Evolutionary conservation across 2,329 filamentous ascomycete species (phyloP).

Genomic region (Polytolypa hystricis): DNA sequence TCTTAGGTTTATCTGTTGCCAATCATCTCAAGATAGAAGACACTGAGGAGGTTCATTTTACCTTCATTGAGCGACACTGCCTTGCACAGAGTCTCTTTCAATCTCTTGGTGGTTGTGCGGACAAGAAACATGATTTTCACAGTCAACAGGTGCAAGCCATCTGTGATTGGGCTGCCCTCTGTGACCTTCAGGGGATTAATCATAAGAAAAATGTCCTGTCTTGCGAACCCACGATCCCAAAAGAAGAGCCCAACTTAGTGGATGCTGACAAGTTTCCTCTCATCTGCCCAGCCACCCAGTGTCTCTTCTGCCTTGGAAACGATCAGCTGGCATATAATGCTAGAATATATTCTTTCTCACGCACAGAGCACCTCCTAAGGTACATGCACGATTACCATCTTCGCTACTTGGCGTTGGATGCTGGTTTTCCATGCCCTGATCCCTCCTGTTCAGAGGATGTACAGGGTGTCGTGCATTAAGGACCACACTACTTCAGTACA

Average conservation of each 20-base stretch:
- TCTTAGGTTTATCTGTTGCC: neutral
- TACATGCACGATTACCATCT: too few species aligned
- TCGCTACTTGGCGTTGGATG: too few species aligned
- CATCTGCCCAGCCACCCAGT: too few species aligned
- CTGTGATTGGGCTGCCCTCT: neutral
- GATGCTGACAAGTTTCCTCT: too few species aligned
- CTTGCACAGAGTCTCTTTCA: slow-evolving; percentile 2
- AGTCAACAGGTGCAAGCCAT: slow-evolving; percentile 1
- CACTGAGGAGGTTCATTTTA: slow-evolving; percentile 1
- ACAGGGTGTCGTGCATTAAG: too few species aligned
- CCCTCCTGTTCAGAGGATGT: too few species aligned
- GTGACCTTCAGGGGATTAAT: neutral
- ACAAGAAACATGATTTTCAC: neutral
- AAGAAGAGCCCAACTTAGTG: neutral
- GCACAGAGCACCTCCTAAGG: too few species aligned
- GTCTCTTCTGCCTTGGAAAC: too few species aligned
- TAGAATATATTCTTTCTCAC: too few species aligned
- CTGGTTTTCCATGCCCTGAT: too few species aligned
- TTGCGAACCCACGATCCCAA: neutral
- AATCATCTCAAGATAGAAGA: slow-evolving; percentile 1
- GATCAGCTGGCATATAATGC: too few species aligned
- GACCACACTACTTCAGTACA: too few species aligned
- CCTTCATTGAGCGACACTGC: neutral
- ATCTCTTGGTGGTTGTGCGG: neutral
- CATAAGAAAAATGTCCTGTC: neutral